Evolutionary conservation across 2,329 filamentous ascomycete genomes (phyloP).

Genomic region (Dendrostoma leiphaemia): DNA sequence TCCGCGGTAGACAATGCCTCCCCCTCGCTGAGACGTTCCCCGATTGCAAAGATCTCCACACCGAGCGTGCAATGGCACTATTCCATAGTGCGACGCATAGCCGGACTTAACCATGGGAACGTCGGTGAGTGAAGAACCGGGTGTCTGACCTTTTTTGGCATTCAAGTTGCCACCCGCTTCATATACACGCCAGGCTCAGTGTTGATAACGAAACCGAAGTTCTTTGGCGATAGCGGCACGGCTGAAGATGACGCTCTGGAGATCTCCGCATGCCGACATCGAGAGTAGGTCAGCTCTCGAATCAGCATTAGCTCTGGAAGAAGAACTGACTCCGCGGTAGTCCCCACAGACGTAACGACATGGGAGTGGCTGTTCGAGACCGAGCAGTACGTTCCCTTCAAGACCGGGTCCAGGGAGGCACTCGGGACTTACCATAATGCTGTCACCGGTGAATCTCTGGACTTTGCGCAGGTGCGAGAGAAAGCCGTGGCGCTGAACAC

Average conservation of each 20-base stretch:
- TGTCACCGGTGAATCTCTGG: background rate
- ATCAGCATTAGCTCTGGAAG: background rate
- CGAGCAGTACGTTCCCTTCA: background rate
- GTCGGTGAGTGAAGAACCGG: background rate
- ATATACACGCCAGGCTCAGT: background rate
- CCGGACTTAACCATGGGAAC: background rate
- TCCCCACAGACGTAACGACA: constrained; percentile 8
- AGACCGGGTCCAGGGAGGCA: background rate
- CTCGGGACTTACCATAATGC: background rate
- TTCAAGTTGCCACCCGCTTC: background rate
- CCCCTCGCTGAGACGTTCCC: background rate
- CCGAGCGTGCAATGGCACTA: too few relatives aligned
- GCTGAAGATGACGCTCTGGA: constrained; percentile 12
- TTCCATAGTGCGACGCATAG: too few relatives aligned
- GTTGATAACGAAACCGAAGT: background rate
- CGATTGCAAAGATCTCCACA: background rate
- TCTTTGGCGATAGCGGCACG: background rate
- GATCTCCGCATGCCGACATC: constrained; percentile 9
- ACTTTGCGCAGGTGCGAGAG: constrained; percentile 1
- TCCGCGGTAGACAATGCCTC: background rate
- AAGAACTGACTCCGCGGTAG: background rate
- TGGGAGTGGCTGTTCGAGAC: constrained; percentile 7
- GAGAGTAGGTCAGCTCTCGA: constrained; percentile 1
- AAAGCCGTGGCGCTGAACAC: constrained; percentile 1
- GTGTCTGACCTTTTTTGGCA: background rate